Conservation (phyloP, 75 land plant genomes). For the Gnetum montanum region DNA sequence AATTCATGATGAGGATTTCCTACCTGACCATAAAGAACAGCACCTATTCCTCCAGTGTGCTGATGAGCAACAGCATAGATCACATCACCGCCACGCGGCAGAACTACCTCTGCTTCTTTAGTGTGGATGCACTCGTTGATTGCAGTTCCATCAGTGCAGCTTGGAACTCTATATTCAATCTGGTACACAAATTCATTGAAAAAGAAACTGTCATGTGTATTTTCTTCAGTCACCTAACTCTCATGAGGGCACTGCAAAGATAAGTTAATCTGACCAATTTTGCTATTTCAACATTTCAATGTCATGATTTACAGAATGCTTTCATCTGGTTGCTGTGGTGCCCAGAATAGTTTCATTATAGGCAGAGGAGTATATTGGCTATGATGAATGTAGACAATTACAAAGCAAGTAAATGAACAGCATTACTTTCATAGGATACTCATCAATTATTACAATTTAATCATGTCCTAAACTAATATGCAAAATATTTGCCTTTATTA, state of each 20-base stretch:
- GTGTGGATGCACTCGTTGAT: conserved; percentile 34
- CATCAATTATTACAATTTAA: too few species aligned
- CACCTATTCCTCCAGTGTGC: conserved; percentile 62
- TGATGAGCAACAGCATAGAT: conserved; percentile 78
- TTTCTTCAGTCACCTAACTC: too few species aligned
- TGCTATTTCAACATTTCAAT: neutral
- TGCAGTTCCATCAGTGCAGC: conserved; percentile 17
- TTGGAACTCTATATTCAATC: conserved; percentile 59
- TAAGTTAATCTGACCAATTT: neutral
- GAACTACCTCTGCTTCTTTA: conserved; percentile 16
- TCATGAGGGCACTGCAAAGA: conserved; percentile 1
- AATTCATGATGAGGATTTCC: conserved; percentile 7
- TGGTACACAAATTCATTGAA: conserved; percentile 6
- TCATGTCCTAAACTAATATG: too few species aligned
- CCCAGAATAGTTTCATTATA: too few species aligned
- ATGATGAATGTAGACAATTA: too few species aligned
- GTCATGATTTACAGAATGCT: too few species aligned
- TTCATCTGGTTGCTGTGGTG: too few species aligned
- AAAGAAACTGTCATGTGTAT: neutral
- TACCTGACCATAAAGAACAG: conserved; percentile 63
- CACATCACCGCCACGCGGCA: conserved; percentile 69
- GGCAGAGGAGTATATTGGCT: too few species aligned
- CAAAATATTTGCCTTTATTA: too few species aligned
- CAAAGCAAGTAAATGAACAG: too few species aligned
- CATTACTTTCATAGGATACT: too few species aligned